A percentile compares a stretch with the other conserved stretches of the same genome.
These are phyloP conservation scores for Plantago rigida DNA, from an alignment of 305 asterid genomes.

Conservation along the genomic window DNA sequence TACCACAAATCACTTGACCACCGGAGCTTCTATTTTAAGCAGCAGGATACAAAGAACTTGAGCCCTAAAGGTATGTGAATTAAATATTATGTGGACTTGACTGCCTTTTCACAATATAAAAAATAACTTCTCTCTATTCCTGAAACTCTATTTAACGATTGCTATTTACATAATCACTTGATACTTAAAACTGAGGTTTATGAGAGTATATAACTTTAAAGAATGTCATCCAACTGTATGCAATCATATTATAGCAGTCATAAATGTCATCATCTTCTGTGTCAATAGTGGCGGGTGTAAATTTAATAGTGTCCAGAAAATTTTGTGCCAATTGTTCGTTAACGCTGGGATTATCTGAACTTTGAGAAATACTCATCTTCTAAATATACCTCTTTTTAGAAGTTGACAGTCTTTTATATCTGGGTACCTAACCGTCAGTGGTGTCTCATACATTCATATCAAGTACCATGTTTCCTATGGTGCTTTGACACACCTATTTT, in stretches of 20 bases:
- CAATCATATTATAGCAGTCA: not conserved
- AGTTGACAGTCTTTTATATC: not conserved
- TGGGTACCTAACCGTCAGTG: not conserved
- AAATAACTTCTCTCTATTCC: slow-evolving; percentile 23
- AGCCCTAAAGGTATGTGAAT: slow-evolving; percentile 76
- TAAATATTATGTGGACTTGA: slow-evolving; percentile 24
- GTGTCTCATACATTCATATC: not conserved
- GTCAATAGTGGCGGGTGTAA: slow-evolving; percentile 5
- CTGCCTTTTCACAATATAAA: slow-evolving; percentile 22
- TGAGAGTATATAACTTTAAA: slow-evolving; percentile 15
- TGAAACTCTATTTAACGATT: slow-evolving; percentile 14
- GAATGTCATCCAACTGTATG: not conserved
- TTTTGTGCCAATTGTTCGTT: slow-evolving; percentile 19
- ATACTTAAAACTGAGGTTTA: slow-evolving; percentile 5
- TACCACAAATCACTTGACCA: slow-evolving; percentile 98
- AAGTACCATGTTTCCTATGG: not conserved
- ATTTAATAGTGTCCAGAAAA: slow-evolving; percentile 13
- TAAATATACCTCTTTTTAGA: not conserved
- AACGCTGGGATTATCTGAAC: slow-evolving; percentile 17
- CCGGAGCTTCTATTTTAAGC: slow-evolving; percentile 95
- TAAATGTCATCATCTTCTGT: slow-evolving; percentile 2
- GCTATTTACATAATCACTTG: not conserved
- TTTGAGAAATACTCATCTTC: not conserved
- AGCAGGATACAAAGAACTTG: slow-evolving; percentile 93
- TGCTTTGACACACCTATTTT: not conserved